Conservation (phyloP, 805 yeast genomes). For the Ogataea chonburiensis region DNA sequence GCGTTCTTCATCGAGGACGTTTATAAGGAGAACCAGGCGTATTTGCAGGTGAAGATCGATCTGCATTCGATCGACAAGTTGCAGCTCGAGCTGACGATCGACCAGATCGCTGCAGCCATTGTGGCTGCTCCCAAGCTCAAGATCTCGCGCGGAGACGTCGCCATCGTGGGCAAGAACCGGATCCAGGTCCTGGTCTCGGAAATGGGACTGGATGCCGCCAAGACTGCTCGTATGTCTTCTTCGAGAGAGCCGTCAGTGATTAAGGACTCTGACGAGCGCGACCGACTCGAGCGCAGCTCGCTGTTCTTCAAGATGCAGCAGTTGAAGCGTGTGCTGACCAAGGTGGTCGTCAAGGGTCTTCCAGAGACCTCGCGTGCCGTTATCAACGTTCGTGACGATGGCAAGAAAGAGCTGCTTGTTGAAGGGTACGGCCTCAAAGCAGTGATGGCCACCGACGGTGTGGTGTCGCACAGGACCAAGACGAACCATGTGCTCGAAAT, state of each 20-base stretch:
- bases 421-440: conserved; percentile 97
- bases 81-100: conserved; percentile 84
- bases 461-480: conserved; percentile 78
- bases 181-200: conserved; percentile 64
- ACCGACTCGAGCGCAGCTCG: conserved; percentile 42
- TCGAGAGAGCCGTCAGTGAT: conserved; percentile 31
- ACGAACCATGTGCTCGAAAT: conserved; percentile 95
- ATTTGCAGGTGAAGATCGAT: conserved; percentile 78
- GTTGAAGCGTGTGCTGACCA: conserved; percentile 79
- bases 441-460: conserved; percentile 98
- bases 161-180: conserved; percentile 61
- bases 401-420: conserved; percentile 85
- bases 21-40: conserved; percentile 76
- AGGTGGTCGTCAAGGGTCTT: conserved; percentile 89
- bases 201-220: conserved; percentile 37
- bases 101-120: conserved; percentile 82
- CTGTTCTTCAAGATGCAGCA: conserved; percentile 88
- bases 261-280: conserved; percentile 38
- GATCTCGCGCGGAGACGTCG: conserved; percentile 69
- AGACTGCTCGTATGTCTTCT: conserved; percentile 43
- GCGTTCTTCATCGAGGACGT: conserved; percentile 92
- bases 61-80: conserved; percentile 79
- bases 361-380: conserved; percentile 93
- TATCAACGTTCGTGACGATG: conserved; percentile 84
- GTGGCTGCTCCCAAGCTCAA: conserved; percentile 85